Base-by-base conservation (phyloP, 805 yeast genomes). In the Candida fluviatilis region DNA sequence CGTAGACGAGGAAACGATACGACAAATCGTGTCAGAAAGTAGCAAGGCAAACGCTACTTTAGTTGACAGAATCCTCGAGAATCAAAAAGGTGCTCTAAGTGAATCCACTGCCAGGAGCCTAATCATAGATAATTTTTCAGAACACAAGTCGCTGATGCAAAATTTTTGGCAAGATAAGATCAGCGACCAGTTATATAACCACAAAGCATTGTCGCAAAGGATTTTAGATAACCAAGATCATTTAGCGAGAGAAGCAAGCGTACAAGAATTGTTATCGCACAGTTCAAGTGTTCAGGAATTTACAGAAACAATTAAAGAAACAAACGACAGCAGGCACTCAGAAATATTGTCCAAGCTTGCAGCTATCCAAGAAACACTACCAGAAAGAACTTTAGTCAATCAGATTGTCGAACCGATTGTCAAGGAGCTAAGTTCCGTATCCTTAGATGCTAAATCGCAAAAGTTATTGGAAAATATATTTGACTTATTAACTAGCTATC, bases 391-490 rank as follows among this genome's bases (percentile, higher is more conserved):
- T 36, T 4, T 40, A 29, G 37, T 43, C 21, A 30, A 35, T 19
- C 52, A 50, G 37, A 52, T 58, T 3, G 38, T 55, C 4, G 58
- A 54, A 35, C 63, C 63, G 1, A 53, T 58, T 31, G 42, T 57
- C 8, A 48, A 49, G 2, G 63, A 58, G 33, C 44, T 57, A 13
- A 54, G 50, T 35, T 48, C 55, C 2, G 57, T 54, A 2, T 48
- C 55, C 17, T 42, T 57, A 16, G 59, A 58, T 38, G 15, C 35
- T 3, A 50, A 48, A 30, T 51, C 54, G 2, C 43, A 32, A 4
- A 25, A 16, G 12, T 39, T 48, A 17, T 36, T 52, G n/a, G 50
- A 51, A 34, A 41, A 37, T 14, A 46, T 52, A 14, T 27, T 46
- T 15, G 32, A 23, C 16, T 4, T 13, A 8, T 23, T 37, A 36